Evolutionary conservation across 2,329 filamentous ascomycete species (phyloP).

Genomic region (Endothia cerciana): DNA sequence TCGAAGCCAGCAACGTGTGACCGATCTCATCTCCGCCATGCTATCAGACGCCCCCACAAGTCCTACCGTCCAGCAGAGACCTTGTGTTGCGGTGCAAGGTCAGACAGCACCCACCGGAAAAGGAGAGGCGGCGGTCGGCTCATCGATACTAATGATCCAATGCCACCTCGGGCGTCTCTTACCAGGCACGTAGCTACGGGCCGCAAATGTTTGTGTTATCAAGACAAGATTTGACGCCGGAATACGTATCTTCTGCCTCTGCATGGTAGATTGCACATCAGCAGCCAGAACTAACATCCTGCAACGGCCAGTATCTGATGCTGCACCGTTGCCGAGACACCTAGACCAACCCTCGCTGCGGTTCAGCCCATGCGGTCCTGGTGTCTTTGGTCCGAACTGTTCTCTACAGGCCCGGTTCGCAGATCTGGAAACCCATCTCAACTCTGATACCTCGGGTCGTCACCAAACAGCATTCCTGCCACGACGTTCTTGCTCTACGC

Average conservation of each 20-base stretch:
- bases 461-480: neutral
- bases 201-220: too few species aligned
- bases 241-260: neutral
- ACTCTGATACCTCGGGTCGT: neutral
- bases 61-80: neutral
- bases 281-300: neutral
- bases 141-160: neutral
- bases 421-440: neutral
- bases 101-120: neutral
- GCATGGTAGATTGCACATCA: neutral
- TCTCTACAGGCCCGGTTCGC: neutral
- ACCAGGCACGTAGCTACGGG: too few species aligned
- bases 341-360: neutral
- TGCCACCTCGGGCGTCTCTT: too few species aligned
- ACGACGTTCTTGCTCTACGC: neutral
- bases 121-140: neutral
- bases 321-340: neutral
- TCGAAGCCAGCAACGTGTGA: neutral
- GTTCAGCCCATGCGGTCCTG: neutral
- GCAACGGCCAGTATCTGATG: neutral
- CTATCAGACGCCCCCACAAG: neutral
- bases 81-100: neutral
- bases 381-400: neutral
- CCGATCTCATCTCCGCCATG: neutral
- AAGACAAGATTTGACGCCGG: conserved; percentile 19